Conservation (phyloP, 768 basidiomycete species). For the Mrakia blollopis region DNA sequence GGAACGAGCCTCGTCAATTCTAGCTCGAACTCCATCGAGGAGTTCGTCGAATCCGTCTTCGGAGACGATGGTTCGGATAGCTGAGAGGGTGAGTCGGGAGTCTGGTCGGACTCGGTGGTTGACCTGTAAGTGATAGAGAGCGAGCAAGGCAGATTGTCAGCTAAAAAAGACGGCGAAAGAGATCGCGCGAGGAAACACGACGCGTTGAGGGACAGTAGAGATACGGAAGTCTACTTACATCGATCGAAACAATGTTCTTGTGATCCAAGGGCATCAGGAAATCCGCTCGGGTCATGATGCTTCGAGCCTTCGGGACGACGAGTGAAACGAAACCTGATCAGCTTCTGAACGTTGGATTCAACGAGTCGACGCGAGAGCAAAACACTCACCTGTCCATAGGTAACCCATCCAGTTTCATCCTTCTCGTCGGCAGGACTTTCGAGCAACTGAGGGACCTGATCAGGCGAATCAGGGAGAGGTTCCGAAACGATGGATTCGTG, state of each 20-base stretch:
- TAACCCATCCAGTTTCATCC: conserved; percentile 71
- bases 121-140: conserved; percentile 70
- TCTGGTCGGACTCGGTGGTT: conserved; percentile 44
- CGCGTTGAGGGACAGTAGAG: neutral
- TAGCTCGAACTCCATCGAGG: conserved; percentile 63
- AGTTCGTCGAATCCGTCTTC: conserved; percentile 73
- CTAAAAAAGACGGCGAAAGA: conserved; percentile 32
- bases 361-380: neutral
- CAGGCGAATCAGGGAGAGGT: conserved; percentile 31
- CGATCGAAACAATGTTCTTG: conserved; percentile 57
- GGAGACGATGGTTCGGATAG: conserved; percentile 14
- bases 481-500: conserved; percentile 11
- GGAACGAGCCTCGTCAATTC: conserved; percentile 59
- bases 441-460: conserved; percentile 3
- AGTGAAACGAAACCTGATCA: conserved; percentile 1
- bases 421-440: conserved; percentile 54
- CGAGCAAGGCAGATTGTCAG: too few relatives aligned
- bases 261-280: conserved; percentile 18
- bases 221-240: conserved; percentile 52
- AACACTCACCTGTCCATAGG: conserved; percentile 39
- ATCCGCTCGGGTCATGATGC: conserved; percentile 51
- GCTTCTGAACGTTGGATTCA: neutral
- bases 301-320: conserved; percentile 50
- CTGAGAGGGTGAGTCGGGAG: conserved; percentile 28
- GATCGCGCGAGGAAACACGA: too few relatives aligned